Base-by-base conservation (phyloP, 2,329 filamentous ascomycete genomes). In the Fusarium coicis region DNA sequence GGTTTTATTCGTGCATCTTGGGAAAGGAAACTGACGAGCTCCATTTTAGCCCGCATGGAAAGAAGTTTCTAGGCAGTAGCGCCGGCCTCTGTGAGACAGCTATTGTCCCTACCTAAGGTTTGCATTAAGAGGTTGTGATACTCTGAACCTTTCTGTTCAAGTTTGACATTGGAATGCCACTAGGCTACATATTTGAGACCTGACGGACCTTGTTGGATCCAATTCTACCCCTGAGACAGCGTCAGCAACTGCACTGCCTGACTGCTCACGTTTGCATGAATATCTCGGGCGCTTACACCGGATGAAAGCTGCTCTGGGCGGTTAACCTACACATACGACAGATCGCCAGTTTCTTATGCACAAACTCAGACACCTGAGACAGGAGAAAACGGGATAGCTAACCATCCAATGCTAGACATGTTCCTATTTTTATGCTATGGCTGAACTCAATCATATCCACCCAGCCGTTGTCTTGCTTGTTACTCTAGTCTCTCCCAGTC, bases 361-460 rank as follows among this genome's bases (percentile, higher is more conserved):
- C 63, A 40, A 70, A 61, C 30, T 40, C 40, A 23, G 61, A 61
- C 44, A 73, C 58, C 66, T 67, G 70, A 73, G 57, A 73, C 68
- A 64, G 46, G 44, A 30, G 44, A 26, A 37, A 37, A 43, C 28
- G 52, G 36, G 44, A 44, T 36, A 43, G n/a, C 39, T 28, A 37
- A 46, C 10, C 26, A 26, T 26, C 26, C 26, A 26, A 63, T 37
- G 36, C 36, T 37, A 19, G 36, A 19, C 36, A 19, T 63, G 46
- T 40, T 47, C 26, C 40, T 40, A 10, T 40, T 40, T 26, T 19
- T 23, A 36, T 46, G 37, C 23, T 39, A 32, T 21, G 39, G 32
- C 46, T 55, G 34, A 54, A 52, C 37, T 34, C 21, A 30, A 44
- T 36, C 30, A 28, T 49, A 57, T 47, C 63, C 42, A 72, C 53